Base-by-base conservation (phyloP, 2,329 filamentous ascomycete genomes). In the Balansia obtecta region DNA sequence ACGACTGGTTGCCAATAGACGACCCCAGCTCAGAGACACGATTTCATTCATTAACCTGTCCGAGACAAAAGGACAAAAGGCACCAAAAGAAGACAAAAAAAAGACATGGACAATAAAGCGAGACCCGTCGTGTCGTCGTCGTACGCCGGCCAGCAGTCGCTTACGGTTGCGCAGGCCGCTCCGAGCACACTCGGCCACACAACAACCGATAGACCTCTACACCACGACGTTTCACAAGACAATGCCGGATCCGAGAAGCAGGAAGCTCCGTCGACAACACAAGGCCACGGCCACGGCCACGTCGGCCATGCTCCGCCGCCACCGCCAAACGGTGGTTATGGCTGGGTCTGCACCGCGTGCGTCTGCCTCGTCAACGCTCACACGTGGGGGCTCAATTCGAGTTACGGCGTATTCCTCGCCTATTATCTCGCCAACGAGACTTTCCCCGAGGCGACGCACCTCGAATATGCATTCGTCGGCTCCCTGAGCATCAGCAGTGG, bases 381-480 rank as follows among this genome's bases (percentile, higher is more conserved):
- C 60, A 87, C 84, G 1, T 88, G 85, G 85, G 85, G 85, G 8
- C 68, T 88, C 53, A 88, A 88, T 62, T 65, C 65, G 33, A 66
- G 59, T 52, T 68, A 68, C 44, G 63, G 64, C 40, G 74, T 80
- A 37, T 81, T 80, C 57, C 68, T 80, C 4, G 76, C 77, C 4
- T 71, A 79, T 56, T 79, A 79, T 52, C 68, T 80, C 15, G 69
- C 73, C 16, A 76, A 75, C 46, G 69, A 80, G 48, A 71, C 74
- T 20, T 88, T 85, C 55, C 75, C 79, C 0, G 79, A 76, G 13
- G 77, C 84, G 2, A 80, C 77, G 0, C 67, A 76, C 2, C 73
- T 90, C 2, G 74, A 82, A 6, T 90, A 83, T 64, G 86, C 86
- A 40, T 89, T 91, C 61, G 75, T 91, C n/a, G 86, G 86, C 30